Percentiles rank a stretch among this genome's conserved stretches.
Evolutionary conservation across 345 rosid genomes (phyloP).

Genomic region (Physaria fendleri): DNA sequence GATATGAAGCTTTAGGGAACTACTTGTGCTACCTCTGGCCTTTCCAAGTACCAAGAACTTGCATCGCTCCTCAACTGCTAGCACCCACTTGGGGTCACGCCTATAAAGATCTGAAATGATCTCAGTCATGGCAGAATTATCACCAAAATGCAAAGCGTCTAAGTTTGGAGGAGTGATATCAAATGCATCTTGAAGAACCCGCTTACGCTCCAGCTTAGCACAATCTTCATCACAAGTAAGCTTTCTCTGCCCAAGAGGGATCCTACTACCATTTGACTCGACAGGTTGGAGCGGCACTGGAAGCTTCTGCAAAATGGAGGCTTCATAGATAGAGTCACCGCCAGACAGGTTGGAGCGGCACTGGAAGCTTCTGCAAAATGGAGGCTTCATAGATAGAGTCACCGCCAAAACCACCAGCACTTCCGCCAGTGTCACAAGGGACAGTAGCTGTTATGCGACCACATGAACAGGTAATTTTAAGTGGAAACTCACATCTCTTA

Average conservation of each 20-base stretch:
- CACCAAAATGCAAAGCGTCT: conserved; percentile 81
- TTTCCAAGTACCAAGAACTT: conserved; percentile 73
- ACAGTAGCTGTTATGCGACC: conserved; percentile 56
- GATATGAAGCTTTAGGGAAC: conserved; percentile 62
- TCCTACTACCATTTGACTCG: conserved; percentile 43
- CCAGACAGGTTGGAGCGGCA: conserved; percentile 48
- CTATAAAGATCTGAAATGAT: conserved; percentile 57
- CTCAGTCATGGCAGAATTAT: conserved; percentile 48
- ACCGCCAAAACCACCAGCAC: conserved; percentile 31
- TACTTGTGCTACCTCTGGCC: conserved; percentile 39
- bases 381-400: conserved; percentile 62
- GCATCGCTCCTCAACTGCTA: conserved; percentile 80
- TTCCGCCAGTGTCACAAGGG: conserved; percentile 76
- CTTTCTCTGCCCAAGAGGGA: conserved; percentile 82
- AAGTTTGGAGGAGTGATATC: conserved; percentile 51
- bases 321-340: conserved; percentile 51
- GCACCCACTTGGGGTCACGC: conserved; percentile 80
- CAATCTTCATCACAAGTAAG: conserved; percentile 74
- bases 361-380: conserved; percentile 52
- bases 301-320: conserved; percentile 56
- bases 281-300: conserved; percentile 59
- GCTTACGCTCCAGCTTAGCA: conserved; percentile 67
- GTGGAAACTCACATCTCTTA: conserved; percentile 64
- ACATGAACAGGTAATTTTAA: conserved; percentile 65
- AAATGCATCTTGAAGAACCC: conserved; percentile 81